Evolutionary conservation across 371 early-diverging fungal genomes (phyloP), one percentile per base, ranked within the genome.

Genomic region (Apophysomyces sp.): DNA sequence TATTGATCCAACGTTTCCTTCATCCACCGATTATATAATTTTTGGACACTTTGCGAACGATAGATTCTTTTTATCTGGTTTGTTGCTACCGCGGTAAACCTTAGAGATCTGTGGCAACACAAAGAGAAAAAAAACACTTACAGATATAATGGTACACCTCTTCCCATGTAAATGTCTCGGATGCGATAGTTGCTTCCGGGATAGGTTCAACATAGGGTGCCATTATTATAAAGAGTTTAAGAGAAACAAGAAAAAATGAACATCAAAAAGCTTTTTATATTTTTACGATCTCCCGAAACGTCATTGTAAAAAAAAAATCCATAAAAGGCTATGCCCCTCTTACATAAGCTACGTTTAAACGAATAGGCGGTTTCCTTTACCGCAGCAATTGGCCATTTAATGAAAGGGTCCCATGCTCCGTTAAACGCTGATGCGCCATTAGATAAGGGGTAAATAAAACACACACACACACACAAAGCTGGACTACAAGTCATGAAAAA

Each of bases 21-120:
- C 51, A 71, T 77, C 74, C 80, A 78, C 53, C 68, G 53, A 32
- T 62, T 55, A 58, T 85, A 85, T 0, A 71, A 40, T 15, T 40
- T 55, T 56, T 78, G 68, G 1, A 36, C 70, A 9, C 60, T 53
- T 29, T 53, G 62, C 34, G 69, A 71, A 32, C 79, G 73, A 15
- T 66, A 67, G 18, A 78, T 62, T 37, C 52, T 39, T 26, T 56
- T 59, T 13, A 78, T 67, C 65, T 78, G 66, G 26, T 73, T 71
- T n/a, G 41, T 66, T 24, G 66, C 79, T 78, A 62, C 11, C 21
- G 21, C 5, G 34, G 3, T n/a, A 37, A 18, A n/a, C 24, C 21
- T 21, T 18, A n/a, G 41, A 44, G 21, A 26, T 4, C 21, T 7
- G 21, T 18, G 16, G 8, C 8, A 44, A 21, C 11, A 2, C 6